phyloP scores from a whole-genome alignment of 768 basidiomycete species.

The Kwoniella sp. region DNA sequence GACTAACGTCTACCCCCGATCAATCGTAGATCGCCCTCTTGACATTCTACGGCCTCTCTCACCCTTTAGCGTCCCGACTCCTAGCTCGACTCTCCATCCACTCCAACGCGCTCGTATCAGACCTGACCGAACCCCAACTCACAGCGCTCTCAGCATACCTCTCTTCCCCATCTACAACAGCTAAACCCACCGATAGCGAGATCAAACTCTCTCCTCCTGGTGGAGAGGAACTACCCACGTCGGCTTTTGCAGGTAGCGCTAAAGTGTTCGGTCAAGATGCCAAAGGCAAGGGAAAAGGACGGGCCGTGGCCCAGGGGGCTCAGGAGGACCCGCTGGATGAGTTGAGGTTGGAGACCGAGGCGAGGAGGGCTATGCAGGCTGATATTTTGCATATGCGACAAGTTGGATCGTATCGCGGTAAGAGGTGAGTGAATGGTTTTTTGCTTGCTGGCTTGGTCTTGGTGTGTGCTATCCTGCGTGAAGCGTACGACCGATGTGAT shows the following conservation, averaged over 20 bases:
- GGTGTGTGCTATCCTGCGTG: no score
- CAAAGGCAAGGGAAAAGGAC: conserved; percentile 22
- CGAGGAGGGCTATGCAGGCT: conserved; percentile 76
- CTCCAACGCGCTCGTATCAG: conserved; percentile 74
- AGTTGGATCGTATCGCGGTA: conserved; percentile 92
- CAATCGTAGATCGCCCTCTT: conserved; percentile 94
- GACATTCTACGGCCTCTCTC: conserved; percentile 84
- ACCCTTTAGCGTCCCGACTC: conserved; percentile 71
- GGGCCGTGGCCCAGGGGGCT: no score
- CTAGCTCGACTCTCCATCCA: conserved; percentile 93
- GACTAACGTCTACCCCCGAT: not conserved
- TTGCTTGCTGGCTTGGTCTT: not conserved
- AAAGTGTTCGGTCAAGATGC: not conserved
- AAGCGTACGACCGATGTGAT: no score
- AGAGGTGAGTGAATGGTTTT: conserved; percentile 58
- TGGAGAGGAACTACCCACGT: conserved; percentile 1
- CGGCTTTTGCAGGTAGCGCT: not conserved
- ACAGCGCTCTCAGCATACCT: conserved; percentile 92
- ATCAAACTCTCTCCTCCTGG: conserved; percentile 61
- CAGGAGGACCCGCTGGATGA: conserved; percentile 67
- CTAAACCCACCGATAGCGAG: conserved; percentile 67
- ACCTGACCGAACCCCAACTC: conserved; percentile 81
- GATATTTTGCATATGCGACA: conserved; percentile 90
- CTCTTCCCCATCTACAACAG: conserved; percentile 78
- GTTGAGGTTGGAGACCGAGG: conserved; percentile 83